Base-by-base conservation (phyloP, 306 rosid genomes). In the Cotoneaster glaucophyllus region DNA sequence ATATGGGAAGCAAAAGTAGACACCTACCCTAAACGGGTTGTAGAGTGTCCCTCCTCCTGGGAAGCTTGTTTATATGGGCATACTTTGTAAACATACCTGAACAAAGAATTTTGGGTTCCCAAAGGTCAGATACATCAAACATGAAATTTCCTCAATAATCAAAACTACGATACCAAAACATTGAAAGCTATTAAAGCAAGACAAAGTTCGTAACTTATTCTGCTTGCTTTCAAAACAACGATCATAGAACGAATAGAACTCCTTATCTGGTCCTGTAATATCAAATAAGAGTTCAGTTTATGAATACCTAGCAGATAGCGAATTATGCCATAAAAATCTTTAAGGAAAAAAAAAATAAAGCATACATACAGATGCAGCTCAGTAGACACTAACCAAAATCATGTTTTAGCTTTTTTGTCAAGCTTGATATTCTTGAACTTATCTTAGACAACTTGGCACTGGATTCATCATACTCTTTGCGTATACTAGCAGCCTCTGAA, bases 51-150 rank as follows among this genome's bases (percentile, higher is more conserved):
- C 85, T 96, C 99, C 71, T 79, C 89, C 86, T 96, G 99, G 70
- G 98, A 85, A 82, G 99, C 99, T 81, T 90, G 90, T 71, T 96
- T 93, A 77, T 82, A 96, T 44, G 99, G 97, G 87, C 99, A 96
- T 80, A 96, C 93, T 81, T 89, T 96, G 91, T 96, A 96, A 70
- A 87, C 85, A 78, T 96, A 96, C 90, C 99, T 96, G 90, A 81
- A 80, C 68, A 81, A 67, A 77, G 77, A 84, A 82, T 76, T 77
- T 80, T 45, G 78, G 71, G 64, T 63, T 62, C 29, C 76, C 84
- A 74, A 75, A 73, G 73, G 84, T 81, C 74, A 90, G 86, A 72
- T 31, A 62, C 53, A 78, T 31, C 62, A 54, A 72, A 83, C 34
- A 18, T 29, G 82, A 77, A 74, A 78, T 64, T 44, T 67, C 28